Conservation (phyloP, 345 rosid genomes). For the Rhizophora mangle region DNA sequence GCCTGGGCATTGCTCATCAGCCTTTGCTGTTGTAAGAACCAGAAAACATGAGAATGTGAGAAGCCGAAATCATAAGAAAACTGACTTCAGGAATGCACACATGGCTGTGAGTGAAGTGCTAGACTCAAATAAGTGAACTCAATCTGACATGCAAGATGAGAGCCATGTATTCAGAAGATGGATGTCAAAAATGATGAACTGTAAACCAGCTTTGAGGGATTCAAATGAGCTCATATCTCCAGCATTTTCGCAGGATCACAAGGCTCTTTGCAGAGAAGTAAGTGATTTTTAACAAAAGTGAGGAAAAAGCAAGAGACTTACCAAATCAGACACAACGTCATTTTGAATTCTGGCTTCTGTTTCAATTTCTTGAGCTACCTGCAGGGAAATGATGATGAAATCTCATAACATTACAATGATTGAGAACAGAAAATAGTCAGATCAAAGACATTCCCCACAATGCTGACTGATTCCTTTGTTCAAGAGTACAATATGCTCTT, state of each 20-base stretch:
- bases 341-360: slow-evolving; percentile 33
- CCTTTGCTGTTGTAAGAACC: slow-evolving; percentile 16
- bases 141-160: too few species aligned
- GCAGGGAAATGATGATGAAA: neutral
- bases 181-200: neutral
- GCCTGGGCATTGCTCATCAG: slow-evolving; percentile 17
- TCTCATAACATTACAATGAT: neutral
- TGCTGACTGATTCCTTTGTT: too few species aligned
- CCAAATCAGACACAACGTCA: slow-evolving; percentile 28
- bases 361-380: slow-evolving; percentile 42
- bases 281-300: neutral
- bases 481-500: too few species aligned
- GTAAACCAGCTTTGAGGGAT: neutral
- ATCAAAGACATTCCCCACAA: too few species aligned
- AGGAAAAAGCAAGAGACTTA: slow-evolving; percentile 5
- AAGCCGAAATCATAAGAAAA: too few species aligned
- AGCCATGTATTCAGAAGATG: neutral
- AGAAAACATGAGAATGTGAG: neutral
- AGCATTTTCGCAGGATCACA: neutral
- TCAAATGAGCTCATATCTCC: neutral
- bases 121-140: too few species aligned
- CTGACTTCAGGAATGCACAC: too few species aligned
- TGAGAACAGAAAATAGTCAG: neutral
- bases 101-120: too few species aligned
- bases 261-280: neutral